Base-by-base conservation (phyloP, 139 green algal genomes). In the Yamagishiella unicocca region DNA sequence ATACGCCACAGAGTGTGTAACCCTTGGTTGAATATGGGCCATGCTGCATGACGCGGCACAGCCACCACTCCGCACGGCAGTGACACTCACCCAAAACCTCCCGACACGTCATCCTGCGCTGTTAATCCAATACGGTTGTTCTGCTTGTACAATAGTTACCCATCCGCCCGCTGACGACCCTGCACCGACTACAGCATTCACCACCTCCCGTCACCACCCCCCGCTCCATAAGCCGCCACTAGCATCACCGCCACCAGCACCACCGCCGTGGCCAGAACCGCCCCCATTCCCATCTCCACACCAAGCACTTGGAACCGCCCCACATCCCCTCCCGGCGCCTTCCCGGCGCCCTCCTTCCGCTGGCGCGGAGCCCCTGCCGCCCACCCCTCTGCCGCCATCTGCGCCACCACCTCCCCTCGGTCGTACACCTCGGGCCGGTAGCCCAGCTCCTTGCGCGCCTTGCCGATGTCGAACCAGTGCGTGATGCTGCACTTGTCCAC, bases 381-480 rank as follows among this genome's bases (percentile, higher is more conserved):
- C 46, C 40, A 88, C 33, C 62, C 87, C 79, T 66, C 40, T 46
- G 81, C 64, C 31, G 45, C 45, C 68, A 90, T 84, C 14, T 66
- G 55, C 46, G 0, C 2, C 5, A 90, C 55, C 0, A 79, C 55
- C 31, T 87, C 61, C 2, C 33, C 42, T 10, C 78, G 29, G 37
- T 80, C 38, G 71, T 88, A 80, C 29, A 25, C 17, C 5, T 9
- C 53, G 0, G 83, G 70, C 25, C 1, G n/a, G 54, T 67, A 86
- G 12, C 86, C 86, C 53, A 90, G 86, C 42, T 87, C 54, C 35
- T 38, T 29, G 40, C 83, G 74, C 5, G 68, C 83, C 53, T 82
- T 77, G n/a, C 25, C 42, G 24, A 81, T 85, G 33, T n/a, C 21
- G 25, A 87, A 89, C 54, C 67, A 89, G 84, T 89, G 84, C 27